A percentile compares a stretch with the other conserved stretches of the same genome.
phyloP scores from a whole-genome alignment of 2,329 filamentous ascomycete species.

The Arthrocladium fulminans region DNA sequence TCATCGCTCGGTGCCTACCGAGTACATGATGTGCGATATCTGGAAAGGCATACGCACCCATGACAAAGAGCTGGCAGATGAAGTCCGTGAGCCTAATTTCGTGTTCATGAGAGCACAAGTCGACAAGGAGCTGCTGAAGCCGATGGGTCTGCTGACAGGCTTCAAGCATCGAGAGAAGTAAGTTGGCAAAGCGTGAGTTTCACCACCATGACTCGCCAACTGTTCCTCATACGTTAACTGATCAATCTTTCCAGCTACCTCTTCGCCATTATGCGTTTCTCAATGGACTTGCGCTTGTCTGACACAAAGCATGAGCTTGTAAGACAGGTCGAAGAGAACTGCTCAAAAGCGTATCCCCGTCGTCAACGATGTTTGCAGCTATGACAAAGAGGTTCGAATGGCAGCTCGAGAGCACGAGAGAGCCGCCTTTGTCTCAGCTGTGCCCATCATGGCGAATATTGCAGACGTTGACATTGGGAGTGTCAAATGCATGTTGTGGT shows the following conservation, averaged over 20 bases:
- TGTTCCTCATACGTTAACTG: background rate
- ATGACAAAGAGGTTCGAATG: conserved; percentile 31
- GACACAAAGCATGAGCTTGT: conserved; percentile 24
- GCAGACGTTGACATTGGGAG: conserved; percentile 20
- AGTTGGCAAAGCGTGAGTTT: conserved; percentile 34
- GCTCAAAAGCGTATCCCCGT: conserved; percentile 33
- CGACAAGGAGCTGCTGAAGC: conserved; percentile 24
- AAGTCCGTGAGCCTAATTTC: conserved; percentile 32
- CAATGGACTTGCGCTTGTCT: conserved; percentile 27
- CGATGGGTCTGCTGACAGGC: conserved; percentile 28
- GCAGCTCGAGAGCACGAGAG: conserved; percentile 23
- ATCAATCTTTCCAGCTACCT: conserved; percentile 23
- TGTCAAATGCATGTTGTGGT: conserved; percentile 27
- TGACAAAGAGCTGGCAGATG: conserved; percentile 31
- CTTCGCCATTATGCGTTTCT: conserved; percentile 32
- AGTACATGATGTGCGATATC: conserved; percentile 34
- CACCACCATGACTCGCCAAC: background rate
- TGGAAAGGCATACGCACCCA: conserved; percentile 33
- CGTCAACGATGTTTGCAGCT: conserved; percentile 37
- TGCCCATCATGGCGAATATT: conserved; percentile 26
- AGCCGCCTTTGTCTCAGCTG: conserved; percentile 26
- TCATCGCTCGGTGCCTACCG: conserved; percentile 27
- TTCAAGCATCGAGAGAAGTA: conserved; percentile 33
- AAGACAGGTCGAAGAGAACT: conserved; percentile 28
- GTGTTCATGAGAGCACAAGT: conserved; percentile 37